These are phyloP conservation scores for Iris pallida DNA, from an alignment of 116 monocot genomes.

Conservation along the genomic window DNA sequence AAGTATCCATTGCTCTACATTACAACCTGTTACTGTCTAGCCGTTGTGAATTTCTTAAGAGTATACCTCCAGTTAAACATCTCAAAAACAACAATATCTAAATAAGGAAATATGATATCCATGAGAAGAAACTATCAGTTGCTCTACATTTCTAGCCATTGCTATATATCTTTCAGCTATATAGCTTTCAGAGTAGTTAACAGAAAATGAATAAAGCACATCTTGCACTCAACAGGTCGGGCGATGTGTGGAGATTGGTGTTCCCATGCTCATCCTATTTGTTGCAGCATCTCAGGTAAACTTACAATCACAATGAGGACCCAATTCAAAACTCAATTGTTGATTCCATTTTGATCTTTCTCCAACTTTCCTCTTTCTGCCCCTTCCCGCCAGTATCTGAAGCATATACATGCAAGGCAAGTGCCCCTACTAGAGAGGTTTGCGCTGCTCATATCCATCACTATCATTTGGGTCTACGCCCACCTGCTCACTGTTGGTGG, in stretches of 20 bases:
- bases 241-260: conserved; percentile 87
- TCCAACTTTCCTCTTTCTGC: background rate
- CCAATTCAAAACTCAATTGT: background rate
- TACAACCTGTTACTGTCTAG: too few species aligned
- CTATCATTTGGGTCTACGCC: conserved; percentile 75
- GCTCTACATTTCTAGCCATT: too few species aligned
- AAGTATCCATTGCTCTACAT: too few species aligned
- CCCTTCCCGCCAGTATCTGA: conserved; percentile 59
- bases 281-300: conserved; percentile 78
- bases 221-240: conserved; percentile 50
- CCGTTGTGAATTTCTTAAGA: too few species aligned
- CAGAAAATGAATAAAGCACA: too few species aligned
- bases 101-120: too few species aligned
- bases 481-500: conserved; percentile 75
- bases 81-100: too few species aligned
- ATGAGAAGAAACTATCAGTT: too few species aligned
- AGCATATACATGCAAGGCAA: conserved; percentile 47
- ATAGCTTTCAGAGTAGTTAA: too few species aligned
- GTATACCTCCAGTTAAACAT: too few species aligned
- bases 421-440: conserved; percentile 80
- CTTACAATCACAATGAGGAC: background rate
- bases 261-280: conserved; percentile 83
- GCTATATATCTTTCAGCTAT: too few species aligned
- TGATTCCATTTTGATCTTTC: background rate
- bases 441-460: conserved; percentile 60